Base-by-base conservation (phyloP, 768 basidiomycete genomes). In the Sporobolomyces pararoseus region DNA sequence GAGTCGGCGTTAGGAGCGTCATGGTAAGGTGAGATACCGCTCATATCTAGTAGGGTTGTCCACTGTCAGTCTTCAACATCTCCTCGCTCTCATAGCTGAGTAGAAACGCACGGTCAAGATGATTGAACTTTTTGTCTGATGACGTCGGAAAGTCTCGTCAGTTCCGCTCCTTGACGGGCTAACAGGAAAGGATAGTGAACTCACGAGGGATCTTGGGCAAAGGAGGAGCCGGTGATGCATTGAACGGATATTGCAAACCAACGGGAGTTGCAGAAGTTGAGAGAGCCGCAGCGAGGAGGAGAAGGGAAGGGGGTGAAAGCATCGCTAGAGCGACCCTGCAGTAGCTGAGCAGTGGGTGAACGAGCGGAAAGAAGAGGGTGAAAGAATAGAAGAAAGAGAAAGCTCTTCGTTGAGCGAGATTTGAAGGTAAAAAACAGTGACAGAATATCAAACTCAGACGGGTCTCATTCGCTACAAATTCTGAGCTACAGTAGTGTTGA, bases 11-110 rank as follows among this genome's bases (percentile, higher is more conserved):
- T 31, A 4, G 68, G 68, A 0, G 73, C 68, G 19, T 70, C 68
- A 32, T 70, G 65, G 52, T 74, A 74, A 31, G 73, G 73, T 5
- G 55, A n/a, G n/a, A 70, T 65, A 16, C 73, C 71, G 60, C 51
- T 55, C 71, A 72, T 67, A 60, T 72, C 59, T 65, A 60, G 51
- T 19, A 61, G 29, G 4, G 9, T 7, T 54, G 12, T 34, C 31
- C 29, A n/a, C 13, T 27, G 7, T 14, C 27, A 14, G 32, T 12
- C 21, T 12, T 32, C 54, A 55, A 21, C 27, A 4, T 55, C 17
- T 17, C 25, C 32, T 14, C 7, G 32, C 19, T 34, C 23, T 25
- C 55, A 10, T 4, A 12, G 59, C 2, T 31, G 44, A 29, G 42
- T 46, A 42, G 39, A 42, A 17, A 29, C 58, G 23, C 27, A 49